Conservation (phyloP, 805 yeast genomes). For the Yarrowia hollandica region DNA sequence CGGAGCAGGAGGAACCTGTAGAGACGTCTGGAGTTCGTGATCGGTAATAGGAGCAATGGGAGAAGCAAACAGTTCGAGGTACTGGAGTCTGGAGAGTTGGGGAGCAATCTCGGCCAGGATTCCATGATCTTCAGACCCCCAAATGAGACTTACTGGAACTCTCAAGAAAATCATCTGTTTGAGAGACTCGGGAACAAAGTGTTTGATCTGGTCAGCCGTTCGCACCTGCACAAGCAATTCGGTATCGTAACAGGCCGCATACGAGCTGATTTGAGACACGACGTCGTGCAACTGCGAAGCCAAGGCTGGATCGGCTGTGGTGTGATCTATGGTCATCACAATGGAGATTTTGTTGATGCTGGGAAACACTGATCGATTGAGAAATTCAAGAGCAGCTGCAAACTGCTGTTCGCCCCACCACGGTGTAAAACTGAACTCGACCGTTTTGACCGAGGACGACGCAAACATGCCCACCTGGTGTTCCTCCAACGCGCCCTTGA, state of each 20-base stretch:
- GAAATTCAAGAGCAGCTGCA: not conserved
- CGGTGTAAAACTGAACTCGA: constrained; percentile 12
- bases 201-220: not conserved
- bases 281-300: not conserved
- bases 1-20: constrained; percentile 15
- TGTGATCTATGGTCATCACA: constrained; percentile 6
- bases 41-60: not conserved
- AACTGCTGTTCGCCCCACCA: constrained; percentile 24
- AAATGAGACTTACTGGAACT: constrained; percentile 1
- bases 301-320: not conserved
- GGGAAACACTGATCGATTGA: not conserved
- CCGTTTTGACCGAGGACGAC: not conserved
- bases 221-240: constrained; percentile 1
- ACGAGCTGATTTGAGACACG: not conserved
- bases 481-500: not conserved
- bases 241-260: not conserved
- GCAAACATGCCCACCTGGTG: not conserved
- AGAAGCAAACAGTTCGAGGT: constrained; percentile 5
- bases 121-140: constrained; percentile 14
- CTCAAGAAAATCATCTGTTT: not conserved
- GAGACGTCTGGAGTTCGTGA: not conserved
- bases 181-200: not conserved
- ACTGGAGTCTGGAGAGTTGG: not conserved
- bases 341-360: not conserved
- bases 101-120: not conserved